Evolutionary conservation across 2,329 filamentous ascomycete genomes (phyloP).

Genomic region (Colletotrichum magnum): DNA sequence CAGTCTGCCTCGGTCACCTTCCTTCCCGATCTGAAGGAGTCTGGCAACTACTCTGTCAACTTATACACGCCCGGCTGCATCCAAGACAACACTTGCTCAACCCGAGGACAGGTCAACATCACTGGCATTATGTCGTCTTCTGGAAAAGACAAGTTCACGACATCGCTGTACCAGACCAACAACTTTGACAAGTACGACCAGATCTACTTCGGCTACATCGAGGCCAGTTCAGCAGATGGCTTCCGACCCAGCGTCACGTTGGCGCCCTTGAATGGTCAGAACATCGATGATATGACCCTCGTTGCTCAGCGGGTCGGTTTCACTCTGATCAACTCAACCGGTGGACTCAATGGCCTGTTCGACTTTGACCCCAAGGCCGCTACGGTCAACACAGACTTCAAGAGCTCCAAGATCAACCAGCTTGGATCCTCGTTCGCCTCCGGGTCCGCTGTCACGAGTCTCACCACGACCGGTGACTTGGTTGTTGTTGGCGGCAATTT

Average conservation of each 20-base stretch:
- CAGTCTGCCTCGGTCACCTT: constrained; percentile 81
- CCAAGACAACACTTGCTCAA: constrained; percentile 81
- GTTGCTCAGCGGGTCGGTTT: constrained; percentile 94
- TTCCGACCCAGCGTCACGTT: constrained; percentile 89
- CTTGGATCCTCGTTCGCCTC: constrained; percentile 79
- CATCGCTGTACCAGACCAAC: constrained; percentile 88
- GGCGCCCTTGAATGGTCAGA: constrained; percentile 75
- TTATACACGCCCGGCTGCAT: constrained; percentile 94
- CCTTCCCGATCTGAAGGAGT: constrained; percentile 85
- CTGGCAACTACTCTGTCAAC: constrained; percentile 92
- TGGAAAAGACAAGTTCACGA: constrained; percentile 65
- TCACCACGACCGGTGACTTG: constrained; percentile 75
- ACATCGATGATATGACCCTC: constrained; percentile 74
- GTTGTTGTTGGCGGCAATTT: constrained; percentile 91
- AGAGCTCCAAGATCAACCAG: constrained; percentile 80
- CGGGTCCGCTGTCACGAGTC: constrained; percentile 77
- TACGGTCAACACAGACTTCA: constrained; percentile 73
- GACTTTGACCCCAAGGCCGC: constrained; percentile 82
- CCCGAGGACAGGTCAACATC: constrained; percentile 85
- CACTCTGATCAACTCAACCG: constrained; percentile 78
- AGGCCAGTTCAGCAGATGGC: constrained; percentile 73
- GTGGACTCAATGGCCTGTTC: constrained; percentile 89
- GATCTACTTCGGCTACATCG: constrained; percentile 88
- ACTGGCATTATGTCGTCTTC: constrained; percentile 77
- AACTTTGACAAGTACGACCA: constrained; percentile 97